Conservation (phyloP, 208 protist genomes). For the Histomonas meleagridis region DNA sequence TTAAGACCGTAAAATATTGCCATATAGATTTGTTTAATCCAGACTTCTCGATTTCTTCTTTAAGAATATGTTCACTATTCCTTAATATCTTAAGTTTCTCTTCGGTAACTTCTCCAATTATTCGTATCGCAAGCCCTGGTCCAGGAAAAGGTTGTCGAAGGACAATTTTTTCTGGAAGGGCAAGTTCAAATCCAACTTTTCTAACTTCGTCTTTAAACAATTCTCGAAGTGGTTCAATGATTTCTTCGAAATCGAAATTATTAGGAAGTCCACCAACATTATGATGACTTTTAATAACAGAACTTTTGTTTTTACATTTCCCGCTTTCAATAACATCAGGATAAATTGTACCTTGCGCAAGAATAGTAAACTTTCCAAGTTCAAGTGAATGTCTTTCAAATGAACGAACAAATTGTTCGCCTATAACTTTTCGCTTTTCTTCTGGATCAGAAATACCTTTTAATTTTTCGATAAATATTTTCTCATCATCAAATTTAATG, state of each 20-base stretch:
- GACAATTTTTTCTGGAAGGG: constrained; percentile 73
- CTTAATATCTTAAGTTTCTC: constrained; percentile 38
- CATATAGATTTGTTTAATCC: background rate
- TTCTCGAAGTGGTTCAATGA: constrained; percentile 49
- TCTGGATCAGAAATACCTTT: constrained; percentile 59
- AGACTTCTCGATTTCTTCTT: background rate
- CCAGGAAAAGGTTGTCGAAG: constrained; percentile 80
- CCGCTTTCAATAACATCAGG: constrained; percentile 85
- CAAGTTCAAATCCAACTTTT: constrained; percentile 72
- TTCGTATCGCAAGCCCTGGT: constrained; percentile 85
- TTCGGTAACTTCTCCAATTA: constrained; percentile 66
- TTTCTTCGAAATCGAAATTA: background rate
- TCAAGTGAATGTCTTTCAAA: constrained; percentile 39
- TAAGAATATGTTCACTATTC: background rate
- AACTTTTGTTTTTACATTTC: background rate
- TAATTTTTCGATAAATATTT: constrained; percentile 42
- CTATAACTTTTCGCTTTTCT: constrained; percentile 89
- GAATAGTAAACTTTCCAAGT: background rate
- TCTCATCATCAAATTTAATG: constrained; percentile 45
- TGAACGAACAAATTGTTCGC: constrained; percentile 83
- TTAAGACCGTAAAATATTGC: constrained; percentile 47
- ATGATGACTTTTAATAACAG: constrained; percentile 91
- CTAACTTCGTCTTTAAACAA: constrained; percentile 89
- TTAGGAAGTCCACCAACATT: constrained; percentile 68
- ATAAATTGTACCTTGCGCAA: constrained; percentile 60